phyloP scores from a whole-genome alignment of 1,284 basidiomycete genomes.

The Ustilago cynodontis region DNA sequence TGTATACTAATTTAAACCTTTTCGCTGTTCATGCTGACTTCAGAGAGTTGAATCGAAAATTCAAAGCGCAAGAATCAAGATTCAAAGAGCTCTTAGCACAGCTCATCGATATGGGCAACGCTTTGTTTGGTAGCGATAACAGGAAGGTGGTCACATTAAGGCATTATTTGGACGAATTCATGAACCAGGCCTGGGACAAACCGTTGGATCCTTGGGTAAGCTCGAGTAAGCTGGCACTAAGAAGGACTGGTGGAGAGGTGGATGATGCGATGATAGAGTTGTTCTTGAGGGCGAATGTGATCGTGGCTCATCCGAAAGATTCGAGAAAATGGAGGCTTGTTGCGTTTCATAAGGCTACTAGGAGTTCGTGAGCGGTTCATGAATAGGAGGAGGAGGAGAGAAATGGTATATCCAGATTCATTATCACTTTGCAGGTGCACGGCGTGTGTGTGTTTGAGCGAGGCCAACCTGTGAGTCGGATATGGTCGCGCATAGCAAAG shows the following conservation, averaged over 20 bases:
- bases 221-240: slow-evolving; percentile 17
- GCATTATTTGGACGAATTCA: slow-evolving; percentile 44
- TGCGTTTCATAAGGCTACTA: slow-evolving; percentile 38
- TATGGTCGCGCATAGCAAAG: too few relatives aligned
- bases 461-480: background rate
- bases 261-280: slow-evolving; percentile 54
- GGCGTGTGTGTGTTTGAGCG: background rate
- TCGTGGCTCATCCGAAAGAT: slow-evolving; percentile 43
- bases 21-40: too few relatives aligned
- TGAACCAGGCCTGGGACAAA: slow-evolving; percentile 49
- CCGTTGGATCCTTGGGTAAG: slow-evolving; percentile 51
- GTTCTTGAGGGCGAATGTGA: slow-evolving; percentile 43
- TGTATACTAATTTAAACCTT: too few relatives aligned
- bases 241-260: slow-evolving; percentile 31
- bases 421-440: background rate
- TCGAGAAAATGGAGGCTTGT: slow-evolving; percentile 38
- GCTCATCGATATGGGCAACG: slow-evolving; percentile 39
- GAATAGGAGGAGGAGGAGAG: background rate
- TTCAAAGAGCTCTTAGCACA: slow-evolving; percentile 32
- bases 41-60: slow-evolving; percentile 31
- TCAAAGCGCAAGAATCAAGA: slow-evolving; percentile 21
- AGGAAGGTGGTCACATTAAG: slow-evolving; percentile 32
- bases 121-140: slow-evolving; percentile 27
- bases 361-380: slow-evolving; percentile 2
- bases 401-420: slow-evolving; percentile 10